phyloP scores from a whole-genome alignment of 2,329 filamentous ascomycete genomes.

The Diaporthe citri region DNA sequence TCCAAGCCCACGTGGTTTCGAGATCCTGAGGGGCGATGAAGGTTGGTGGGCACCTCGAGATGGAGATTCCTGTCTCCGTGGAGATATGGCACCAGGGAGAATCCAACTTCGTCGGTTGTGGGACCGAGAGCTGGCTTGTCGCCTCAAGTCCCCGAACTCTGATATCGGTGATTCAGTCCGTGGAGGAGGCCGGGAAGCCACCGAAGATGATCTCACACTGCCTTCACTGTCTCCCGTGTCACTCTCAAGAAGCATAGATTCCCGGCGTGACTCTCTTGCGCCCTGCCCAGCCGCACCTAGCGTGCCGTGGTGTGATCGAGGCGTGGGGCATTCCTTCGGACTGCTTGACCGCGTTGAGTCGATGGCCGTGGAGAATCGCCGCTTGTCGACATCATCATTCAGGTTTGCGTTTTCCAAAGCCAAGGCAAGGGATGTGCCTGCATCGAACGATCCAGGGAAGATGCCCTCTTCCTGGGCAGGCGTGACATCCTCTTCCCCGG shows the following conservation, averaged over 20 bases:
- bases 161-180: slow-evolving; percentile 92
- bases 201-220: slow-evolving; percentile 84
- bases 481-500: slow-evolving; percentile 54
- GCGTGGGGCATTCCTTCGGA: slow-evolving; percentile 90
- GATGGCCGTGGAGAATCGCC: slow-evolving; percentile 69
- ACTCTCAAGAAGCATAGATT: slow-evolving; percentile 84
- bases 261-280: slow-evolving; percentile 75
- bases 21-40: slow-evolving; percentile 87
- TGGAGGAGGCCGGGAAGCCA: slow-evolving; percentile 74
- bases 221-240: slow-evolving; percentile 90
- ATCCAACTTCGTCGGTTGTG: slow-evolving; percentile 90
- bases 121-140: slow-evolving; percentile 83
- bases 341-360: slow-evolving; percentile 89
- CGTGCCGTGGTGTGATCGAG: slow-evolving; percentile 80
- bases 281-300: slow-evolving; percentile 70
- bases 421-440: slow-evolving; percentile 67
- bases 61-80: slow-evolving; percentile 89
- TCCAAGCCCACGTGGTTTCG: slow-evolving; percentile 78
- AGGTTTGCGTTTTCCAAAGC: slow-evolving; percentile 63
- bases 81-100: slow-evolving; percentile 81
- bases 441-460: slow-evolving; percentile 70
- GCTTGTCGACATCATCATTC: slow-evolving; percentile 54
- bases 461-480: slow-evolving; percentile 66
- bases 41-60: slow-evolving; percentile 76
- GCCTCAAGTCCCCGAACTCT: slow-evolving; percentile 81